A percentile compares a stretch with the other conserved stretches of the same genome.
Conservation (phyloP, 1,284 basidiomycete genomes). For the Apiotrichum domesticum region DNA sequence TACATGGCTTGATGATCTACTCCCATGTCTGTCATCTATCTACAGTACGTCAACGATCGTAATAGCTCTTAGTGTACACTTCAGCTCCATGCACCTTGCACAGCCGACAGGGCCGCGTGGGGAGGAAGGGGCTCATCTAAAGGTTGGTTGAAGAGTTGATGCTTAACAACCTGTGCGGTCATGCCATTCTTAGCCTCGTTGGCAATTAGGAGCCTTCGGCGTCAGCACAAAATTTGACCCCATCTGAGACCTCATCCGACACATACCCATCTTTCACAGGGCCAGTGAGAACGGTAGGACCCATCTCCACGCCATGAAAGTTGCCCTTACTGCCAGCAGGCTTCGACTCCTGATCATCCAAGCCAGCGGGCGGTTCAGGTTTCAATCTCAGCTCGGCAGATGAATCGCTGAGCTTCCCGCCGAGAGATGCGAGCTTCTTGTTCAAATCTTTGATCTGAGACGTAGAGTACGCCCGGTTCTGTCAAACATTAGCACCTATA, state of each 20-base stretch:
- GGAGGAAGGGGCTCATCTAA: conserved; percentile 17
- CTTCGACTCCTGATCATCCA: conserved; percentile 7
- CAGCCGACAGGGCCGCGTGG: conserved; percentile 13
- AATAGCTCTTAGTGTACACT: not conserved
- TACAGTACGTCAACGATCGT: too few relatives aligned
- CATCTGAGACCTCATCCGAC: not conserved
- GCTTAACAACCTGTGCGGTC: conserved; percentile 81
- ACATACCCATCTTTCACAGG: conserved; percentile 74
- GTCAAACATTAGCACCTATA: not conserved
- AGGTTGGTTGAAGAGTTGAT: conserved; percentile 49
- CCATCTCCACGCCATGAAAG: conserved; percentile 33
- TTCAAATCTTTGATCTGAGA: conserved; percentile 82
- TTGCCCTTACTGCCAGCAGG: conserved; percentile 20
- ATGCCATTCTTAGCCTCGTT: conserved; percentile 85
- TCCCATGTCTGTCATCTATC: too few relatives aligned
- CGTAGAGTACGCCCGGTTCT: conserved; percentile 89
- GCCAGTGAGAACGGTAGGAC: conserved; percentile 59
- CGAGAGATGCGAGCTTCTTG: conserved; percentile 60
- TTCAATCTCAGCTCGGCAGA: conserved; percentile 22
- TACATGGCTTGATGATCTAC: too few relatives aligned
- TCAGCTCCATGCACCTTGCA: not conserved
- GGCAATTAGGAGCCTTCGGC: conserved; percentile 67
- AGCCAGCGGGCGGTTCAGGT: conserved; percentile 36
- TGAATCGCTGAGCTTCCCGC: conserved; percentile 10
- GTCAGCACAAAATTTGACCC: not conserved